Evolutionary conservation across 148 eudicot genomes (phyloP).

Genomic region (Tetragonia tetragonoides): DNA sequence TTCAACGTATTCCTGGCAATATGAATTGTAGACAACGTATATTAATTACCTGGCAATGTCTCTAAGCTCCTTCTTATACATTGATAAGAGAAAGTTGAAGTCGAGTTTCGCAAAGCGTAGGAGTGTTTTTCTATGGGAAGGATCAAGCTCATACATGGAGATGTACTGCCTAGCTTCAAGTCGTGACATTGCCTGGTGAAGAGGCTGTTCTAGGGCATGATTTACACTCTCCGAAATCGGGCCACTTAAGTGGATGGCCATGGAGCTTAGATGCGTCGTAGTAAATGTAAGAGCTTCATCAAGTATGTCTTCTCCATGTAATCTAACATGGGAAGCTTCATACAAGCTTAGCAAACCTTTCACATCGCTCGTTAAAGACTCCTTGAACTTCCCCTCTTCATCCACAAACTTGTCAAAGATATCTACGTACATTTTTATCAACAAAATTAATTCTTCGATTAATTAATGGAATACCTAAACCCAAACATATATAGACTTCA

Average conservation of each 20-base stretch:
- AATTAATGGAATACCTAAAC: too few species aligned
- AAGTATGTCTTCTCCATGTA: constrained; percentile 34
- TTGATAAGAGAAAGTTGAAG: constrained; percentile 32
- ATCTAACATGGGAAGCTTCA: constrained; percentile 37
- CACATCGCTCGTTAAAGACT: constrained; percentile 13
- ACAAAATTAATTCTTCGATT: too few species aligned
- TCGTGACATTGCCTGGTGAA: constrained; percentile 27
- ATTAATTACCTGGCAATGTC: constrained; percentile 26
- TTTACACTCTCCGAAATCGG: constrained; percentile 1
- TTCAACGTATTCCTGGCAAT: too few species aligned
- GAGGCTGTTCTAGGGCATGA: constrained; percentile 27
- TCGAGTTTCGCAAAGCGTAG: constrained; percentile 34
- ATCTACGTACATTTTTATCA: constrained; percentile 10
- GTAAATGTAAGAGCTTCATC: constrained; percentile 38
- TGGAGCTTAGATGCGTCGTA: constrained; percentile 12
- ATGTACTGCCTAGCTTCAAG: constrained; percentile 29
- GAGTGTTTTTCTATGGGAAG: constrained; percentile 13
- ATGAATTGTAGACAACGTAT: too few species aligned
- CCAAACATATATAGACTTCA: too few species aligned
- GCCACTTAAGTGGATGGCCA: background rate
- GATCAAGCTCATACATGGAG: constrained; percentile 27
- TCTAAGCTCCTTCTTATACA: constrained; percentile 32
- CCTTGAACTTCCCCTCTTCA: constrained; percentile 16
- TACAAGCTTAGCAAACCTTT: constrained; percentile 36
- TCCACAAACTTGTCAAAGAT: constrained; percentile 29